A percentile compares a stretch with the other conserved stretches of the same genome.
These are phyloP conservation scores for Hammondia hammondi DNA, from an alignment of 169 alveolate species.

Conservation along the genomic window DNA sequence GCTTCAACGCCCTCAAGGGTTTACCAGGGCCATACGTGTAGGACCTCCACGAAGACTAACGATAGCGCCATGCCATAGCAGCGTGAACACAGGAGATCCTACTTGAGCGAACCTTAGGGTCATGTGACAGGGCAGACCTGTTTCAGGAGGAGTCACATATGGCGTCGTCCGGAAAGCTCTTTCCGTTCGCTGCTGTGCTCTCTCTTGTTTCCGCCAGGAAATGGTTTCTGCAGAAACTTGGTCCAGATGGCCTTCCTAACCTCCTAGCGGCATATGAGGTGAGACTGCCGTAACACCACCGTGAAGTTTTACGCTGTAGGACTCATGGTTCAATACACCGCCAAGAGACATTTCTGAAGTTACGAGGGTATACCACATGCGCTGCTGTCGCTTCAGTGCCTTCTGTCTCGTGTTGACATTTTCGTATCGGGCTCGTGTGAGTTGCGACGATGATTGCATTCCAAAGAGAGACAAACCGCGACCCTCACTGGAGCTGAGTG, in stretches of 20 bases:
- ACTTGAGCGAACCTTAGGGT: no score
- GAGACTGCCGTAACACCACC: background rate
- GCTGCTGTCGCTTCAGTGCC: background rate
- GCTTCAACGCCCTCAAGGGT: constrained; percentile 91
- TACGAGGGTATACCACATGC: no score
- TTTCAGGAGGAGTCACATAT: no score
- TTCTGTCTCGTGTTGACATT: background rate
- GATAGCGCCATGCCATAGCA: no score
- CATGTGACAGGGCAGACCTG: no score
- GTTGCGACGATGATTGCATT: background rate
- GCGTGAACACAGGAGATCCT: no score
- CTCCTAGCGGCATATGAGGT: constrained; percentile 80
- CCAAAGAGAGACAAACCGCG: no score
- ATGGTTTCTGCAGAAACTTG: constrained; percentile 88
- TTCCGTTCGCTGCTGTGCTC: background rate
- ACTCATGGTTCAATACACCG: no score
- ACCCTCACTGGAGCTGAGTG: no score
- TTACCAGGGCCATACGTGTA: constrained; percentile 96
- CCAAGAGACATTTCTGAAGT: no score
- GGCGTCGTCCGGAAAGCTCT: no score
- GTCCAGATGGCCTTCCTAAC: constrained; percentile 88
- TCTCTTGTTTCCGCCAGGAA: constrained; percentile 77
- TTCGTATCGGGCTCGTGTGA: background rate
- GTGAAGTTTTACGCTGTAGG: no score
- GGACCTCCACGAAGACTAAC: background rate